Base-by-base conservation (phyloP, 306 rosid species). In the Luffa acutangula region DNA sequence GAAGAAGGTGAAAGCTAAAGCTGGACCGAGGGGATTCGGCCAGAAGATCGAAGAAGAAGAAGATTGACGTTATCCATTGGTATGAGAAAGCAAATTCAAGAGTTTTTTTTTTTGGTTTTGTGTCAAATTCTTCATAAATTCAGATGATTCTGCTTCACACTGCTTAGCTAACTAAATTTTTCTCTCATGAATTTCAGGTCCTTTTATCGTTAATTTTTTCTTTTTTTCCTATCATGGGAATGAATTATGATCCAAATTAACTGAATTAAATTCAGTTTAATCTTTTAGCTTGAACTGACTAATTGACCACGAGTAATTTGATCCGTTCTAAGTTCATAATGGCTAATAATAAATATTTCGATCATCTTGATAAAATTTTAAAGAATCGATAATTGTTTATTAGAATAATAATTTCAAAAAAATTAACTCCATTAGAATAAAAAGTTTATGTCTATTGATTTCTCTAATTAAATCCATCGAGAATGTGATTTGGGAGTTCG, bases 1-100 rank as follows among this genome's bases (percentile, higher is more conserved):
- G 89, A 89, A 84, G 83, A 84, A 76, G 71, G 74, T 51, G 6
- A 88, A 85, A 84, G 80, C 87, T 17, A 93, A 84, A 81, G 84
- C 91, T 15, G 97, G 97, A 13, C 96, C 97, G 4, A 89, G 80
- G 78, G 97, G 97, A 21, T 91, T 90, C 39, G 98, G 97, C 7
- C 93, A 92, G 46, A 92, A 89, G 91, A n/a, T 83, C 78, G 85
- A 82, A 20, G 81, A 83, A 54, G 86, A 77, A 5, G 86, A 82
- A 0, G 84, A 80, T 18, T 25, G 87, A 88, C 67, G 82, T 54
- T 25, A 4, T 37, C 11, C 5, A 48, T 25, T 7, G 53, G 52
- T 70, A 20, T 12, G 76, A 70, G 77, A 71, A 5, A 17, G n/a
- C 56, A 71, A 46, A 20, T 71, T 43, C 53, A 42, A 15, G 5